Percentiles rank a stretch among this genome's conserved stretches.
Conservation (phyloP, 345 rosid species). For the Viola odorata region DNA sequence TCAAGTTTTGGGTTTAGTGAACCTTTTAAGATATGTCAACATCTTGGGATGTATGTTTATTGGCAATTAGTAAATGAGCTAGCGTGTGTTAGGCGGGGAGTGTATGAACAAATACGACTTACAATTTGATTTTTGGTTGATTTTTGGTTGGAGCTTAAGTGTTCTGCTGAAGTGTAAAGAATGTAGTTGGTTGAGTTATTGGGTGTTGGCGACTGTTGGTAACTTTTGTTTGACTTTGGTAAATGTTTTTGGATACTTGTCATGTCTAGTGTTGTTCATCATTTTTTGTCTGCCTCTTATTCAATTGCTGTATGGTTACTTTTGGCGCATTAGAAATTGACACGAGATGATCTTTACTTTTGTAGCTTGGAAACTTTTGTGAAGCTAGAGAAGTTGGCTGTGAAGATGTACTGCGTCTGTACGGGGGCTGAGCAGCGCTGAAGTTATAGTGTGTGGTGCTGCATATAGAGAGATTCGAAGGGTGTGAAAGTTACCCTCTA, state of each 20-base stretch:
- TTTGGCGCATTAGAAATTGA: no score
- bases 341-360: no score
- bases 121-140: no score
- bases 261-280: background rate
- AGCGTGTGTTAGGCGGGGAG: no score
- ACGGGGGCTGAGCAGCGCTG: constrained; percentile 12
- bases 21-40: no score
- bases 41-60: no score
- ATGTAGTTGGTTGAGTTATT: background rate
- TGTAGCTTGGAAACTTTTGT: constrained; percentile 27
- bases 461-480: background rate
- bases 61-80: no score
- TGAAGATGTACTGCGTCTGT: background rate
- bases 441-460: constrained; percentile 6
- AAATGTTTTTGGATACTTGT: background rate
- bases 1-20: no score
- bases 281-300: background rate
- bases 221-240: background rate
- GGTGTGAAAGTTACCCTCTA: constrained; percentile 1
- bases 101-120: no score
- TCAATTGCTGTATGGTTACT: background rate
- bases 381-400: constrained; percentile 17
- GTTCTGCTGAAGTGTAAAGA: background rate
- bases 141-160: no score
- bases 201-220: background rate